Base-by-base conservation (phyloP, 176 grass and related monocot genomes). In the Phyllostachys edulis region DNA sequence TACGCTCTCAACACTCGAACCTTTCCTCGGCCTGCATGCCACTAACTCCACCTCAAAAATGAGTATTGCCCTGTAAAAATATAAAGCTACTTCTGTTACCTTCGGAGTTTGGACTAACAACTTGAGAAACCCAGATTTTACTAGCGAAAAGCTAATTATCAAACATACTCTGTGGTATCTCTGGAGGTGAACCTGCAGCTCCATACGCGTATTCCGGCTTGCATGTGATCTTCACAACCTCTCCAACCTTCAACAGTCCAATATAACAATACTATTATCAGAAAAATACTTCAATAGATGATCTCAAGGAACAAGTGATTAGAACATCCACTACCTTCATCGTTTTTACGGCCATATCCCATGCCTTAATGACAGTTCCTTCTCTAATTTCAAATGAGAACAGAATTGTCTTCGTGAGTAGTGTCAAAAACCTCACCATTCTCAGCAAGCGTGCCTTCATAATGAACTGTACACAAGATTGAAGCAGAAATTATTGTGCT, bases 301-400 rank as follows among this genome's bases (percentile, higher is more conserved):
- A n/a, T n/a, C 54, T n/a, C 0, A 57, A 8, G 7, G 55, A 57
- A 4, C 42, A 44, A 75, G 24, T 6, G 51, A 50, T 27, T 5
- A 80, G 23, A 64, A 6, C 0, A 38, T 70, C 54, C 42, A 57
- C 80, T 67, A 86, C 91, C 84, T 90, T 91, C 94, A 91, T 96
- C 36, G 91, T 96, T 87, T 63, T 93, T 38, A 90, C 75, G 15
- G 91, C 84, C 27, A 89, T 46, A 85, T 96, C 90, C 90, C 89
- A 87, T 72, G 80, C 90, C 62, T 63, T 88, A 49, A 96, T 96
- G 73, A 89, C 75, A 47, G 80, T 38, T 14, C 81, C 91, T 47
- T 86, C 63, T 40, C 91, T 91, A 37, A 96, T 38, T 82, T 96
- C 84, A 84, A 97, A 97, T 27, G 89, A 82, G 82, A 97, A 93